A percentile compares a stretch with the other conserved stretches of the same genome.
Conservation (phyloP, 2,329 filamentous ascomycete genomes). For the Hymenoscyphus fraxineus region DNA sequence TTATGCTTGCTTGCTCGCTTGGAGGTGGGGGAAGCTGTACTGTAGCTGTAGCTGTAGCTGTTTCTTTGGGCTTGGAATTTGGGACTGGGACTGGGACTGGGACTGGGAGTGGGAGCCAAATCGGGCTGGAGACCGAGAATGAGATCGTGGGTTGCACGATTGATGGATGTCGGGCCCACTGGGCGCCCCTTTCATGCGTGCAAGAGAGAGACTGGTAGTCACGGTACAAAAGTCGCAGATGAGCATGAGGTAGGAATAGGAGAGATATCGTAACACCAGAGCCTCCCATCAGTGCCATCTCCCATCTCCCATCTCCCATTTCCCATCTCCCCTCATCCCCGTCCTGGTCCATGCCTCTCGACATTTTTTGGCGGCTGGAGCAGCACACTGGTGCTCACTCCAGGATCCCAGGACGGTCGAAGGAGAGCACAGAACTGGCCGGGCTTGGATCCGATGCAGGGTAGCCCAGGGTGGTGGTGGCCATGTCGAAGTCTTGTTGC, state of each 20-base stretch:
- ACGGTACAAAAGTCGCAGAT: neutral
- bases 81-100: neutral
- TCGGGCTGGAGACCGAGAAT: constrained; percentile 1
- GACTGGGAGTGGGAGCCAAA: neutral
- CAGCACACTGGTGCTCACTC: neutral
- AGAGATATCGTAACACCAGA: constrained; percentile 3
- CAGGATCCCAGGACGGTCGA: neutral
- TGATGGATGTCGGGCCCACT: neutral
- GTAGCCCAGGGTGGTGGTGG: neutral
- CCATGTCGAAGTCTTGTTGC: neutral
- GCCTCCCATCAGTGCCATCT: neutral
- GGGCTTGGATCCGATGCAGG: constrained; percentile 1
- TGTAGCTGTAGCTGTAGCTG: neutral
- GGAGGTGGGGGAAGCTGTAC: too few species aligned
- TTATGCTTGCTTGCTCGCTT: neutral
- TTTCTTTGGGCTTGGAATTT: neutral
- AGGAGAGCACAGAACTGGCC: constrained; percentile 1
- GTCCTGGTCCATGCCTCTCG: neutral
- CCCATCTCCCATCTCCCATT: too few species aligned
- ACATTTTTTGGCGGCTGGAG: neutral
- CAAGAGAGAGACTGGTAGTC: neutral
- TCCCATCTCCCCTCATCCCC: neutral
- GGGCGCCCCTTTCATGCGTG: neutral
- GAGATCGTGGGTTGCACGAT: constrained; percentile 2
- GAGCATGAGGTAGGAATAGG: constrained; percentile 1